Conservation (phyloP, 306 rosid species). For the Nissolia schottii region DNA sequence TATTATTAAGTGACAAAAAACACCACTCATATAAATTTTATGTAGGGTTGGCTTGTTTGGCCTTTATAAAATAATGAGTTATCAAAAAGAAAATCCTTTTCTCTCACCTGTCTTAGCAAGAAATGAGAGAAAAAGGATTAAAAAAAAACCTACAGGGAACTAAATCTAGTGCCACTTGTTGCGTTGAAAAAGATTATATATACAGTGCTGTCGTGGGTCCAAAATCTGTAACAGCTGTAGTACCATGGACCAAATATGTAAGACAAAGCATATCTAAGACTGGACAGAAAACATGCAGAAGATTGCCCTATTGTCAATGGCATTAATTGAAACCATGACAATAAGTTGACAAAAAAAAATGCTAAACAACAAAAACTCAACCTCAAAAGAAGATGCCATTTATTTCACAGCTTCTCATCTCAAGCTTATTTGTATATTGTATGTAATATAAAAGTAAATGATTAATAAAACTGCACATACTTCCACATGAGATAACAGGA, state of each 20-base stretch:
- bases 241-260: neutral
- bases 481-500: neutral
- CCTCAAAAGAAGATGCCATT: neutral
- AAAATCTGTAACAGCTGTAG: constrained; percentile 20
- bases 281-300: neutral
- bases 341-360: neutral
- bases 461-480: neutral
- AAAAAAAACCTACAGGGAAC: neutral
- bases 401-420: neutral
- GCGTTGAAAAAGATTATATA: constrained; percentile 1
- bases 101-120: neutral
- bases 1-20: neutral
- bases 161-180: constrained; percentile 2
- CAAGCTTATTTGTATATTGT: no score
- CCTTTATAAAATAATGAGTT: neutral
- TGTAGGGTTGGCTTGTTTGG: no score
- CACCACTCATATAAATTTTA: neutral
- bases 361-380: constrained; percentile 13
- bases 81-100: no score
- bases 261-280: neutral
- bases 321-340: neutral
- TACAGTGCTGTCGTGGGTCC: constrained; percentile 9
- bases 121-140: neutral
- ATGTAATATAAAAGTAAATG: neutral
- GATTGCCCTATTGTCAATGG: neutral